Evolutionary conservation across 176 grass and related monocot species (phyloP).

Genomic region (Calamus simplicifolius): DNA sequence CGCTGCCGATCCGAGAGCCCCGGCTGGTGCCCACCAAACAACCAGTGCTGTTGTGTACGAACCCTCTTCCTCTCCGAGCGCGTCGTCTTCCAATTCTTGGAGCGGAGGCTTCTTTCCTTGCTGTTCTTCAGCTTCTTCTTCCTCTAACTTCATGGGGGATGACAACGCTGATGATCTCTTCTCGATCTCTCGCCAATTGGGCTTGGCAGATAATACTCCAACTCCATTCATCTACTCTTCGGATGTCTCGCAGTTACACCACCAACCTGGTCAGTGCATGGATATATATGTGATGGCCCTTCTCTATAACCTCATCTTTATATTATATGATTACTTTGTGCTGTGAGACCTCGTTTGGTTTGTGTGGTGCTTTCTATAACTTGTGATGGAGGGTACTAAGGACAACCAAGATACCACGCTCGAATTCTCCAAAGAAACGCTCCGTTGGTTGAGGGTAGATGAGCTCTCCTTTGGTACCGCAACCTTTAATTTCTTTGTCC

Average conservation of each 20-base stretch:
- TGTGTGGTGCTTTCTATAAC: too few species aligned
- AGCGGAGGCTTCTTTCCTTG: conserved; percentile 16
- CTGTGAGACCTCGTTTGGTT: too few species aligned
- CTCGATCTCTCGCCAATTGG: conserved; percentile 79
- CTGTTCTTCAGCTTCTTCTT: conserved; percentile 26
- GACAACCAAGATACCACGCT: too few species aligned
- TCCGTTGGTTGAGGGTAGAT: too few species aligned
- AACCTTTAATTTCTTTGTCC: too few species aligned
- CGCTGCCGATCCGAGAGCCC: background rate
- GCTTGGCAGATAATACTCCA: conserved; percentile 31
- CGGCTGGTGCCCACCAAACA: background rate
- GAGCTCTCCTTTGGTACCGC: too few species aligned
- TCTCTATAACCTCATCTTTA: too few species aligned
- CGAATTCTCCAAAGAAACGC: too few species aligned
- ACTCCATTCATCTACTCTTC: conserved; percentile 16
- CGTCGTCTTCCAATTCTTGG: background rate
- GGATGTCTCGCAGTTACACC: conserved; percentile 41
- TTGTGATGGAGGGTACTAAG: too few species aligned
- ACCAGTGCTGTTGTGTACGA: conserved; percentile 7
- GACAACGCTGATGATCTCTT: conserved; percentile 72
- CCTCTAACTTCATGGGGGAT: conserved; percentile 22
- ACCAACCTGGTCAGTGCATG: conserved; percentile 25
- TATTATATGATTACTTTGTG: too few species aligned
- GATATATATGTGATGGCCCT: too few species aligned
- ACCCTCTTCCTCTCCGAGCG: conserved; percentile 1